Percentiles rank a stretch among this genome's conserved stretches.
These are phyloP conservation scores for Limnanthes douglasii DNA, from an alignment of 345 rosid genomes.

Conservation along the genomic window DNA sequence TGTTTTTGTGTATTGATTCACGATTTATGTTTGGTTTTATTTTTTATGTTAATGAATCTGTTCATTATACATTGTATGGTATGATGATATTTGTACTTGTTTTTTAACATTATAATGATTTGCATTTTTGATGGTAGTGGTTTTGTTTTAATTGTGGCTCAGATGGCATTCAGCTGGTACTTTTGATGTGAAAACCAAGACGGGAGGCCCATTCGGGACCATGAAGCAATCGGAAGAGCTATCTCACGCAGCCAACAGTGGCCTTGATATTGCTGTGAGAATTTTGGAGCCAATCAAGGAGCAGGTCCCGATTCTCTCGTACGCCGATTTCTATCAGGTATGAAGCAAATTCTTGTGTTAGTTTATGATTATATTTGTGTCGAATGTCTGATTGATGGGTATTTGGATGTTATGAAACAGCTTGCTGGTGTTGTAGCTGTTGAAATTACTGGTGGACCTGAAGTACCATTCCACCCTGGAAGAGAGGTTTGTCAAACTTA, in stretches of 20 bases:
- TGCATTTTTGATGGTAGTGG: neutral
- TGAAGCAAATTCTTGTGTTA: neutral
- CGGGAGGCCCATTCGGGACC: slow-evolving; percentile 92
- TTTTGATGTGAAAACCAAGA: slow-evolving; percentile 48
- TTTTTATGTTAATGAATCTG: neutral
- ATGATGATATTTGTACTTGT: neutral
- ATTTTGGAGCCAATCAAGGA: slow-evolving; percentile 63
- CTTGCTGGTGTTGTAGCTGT: slow-evolving; percentile 83
- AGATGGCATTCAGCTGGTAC: slow-evolving; percentile 98
- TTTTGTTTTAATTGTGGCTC: slow-evolving; percentile 5
- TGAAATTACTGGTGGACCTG: slow-evolving; percentile 81
- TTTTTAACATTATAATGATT: neutral
- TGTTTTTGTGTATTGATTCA: neutral
- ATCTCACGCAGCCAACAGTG: slow-evolving; percentile 65
- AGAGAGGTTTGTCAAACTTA: slow-evolving; percentile 28
- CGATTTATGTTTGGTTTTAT: neutral
- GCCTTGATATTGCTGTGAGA: slow-evolving; percentile 80
- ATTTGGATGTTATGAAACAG: slow-evolving; percentile 14
- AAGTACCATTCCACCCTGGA: slow-evolving; percentile 81
- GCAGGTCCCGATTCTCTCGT: slow-evolving; percentile 49
- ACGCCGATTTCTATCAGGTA: slow-evolving; percentile 80
- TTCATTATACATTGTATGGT: neutral
- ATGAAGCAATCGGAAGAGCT: slow-evolving; percentile 55
- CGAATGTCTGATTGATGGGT: neutral
- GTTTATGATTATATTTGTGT: neutral